Conservation (phyloP, 2,329 filamentous ascomycete species). For the Alternaria hordeiaustralica region DNA sequence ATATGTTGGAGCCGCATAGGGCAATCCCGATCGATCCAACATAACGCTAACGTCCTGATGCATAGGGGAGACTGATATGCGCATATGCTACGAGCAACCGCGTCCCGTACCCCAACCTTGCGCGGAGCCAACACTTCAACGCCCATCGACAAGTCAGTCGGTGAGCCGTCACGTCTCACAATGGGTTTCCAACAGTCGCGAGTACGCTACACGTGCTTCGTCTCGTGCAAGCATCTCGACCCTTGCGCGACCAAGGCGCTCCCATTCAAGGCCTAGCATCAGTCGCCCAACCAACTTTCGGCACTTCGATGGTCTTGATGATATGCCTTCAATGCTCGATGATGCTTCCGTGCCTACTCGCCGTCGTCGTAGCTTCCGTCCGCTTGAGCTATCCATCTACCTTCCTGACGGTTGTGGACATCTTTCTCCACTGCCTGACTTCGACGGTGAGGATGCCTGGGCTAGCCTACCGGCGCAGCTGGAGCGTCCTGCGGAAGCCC, state of each 20-base stretch:
- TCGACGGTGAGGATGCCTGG: slow-evolving; percentile 39
- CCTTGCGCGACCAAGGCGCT: slow-evolving; percentile 38
- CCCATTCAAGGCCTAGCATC: slow-evolving; percentile 46
- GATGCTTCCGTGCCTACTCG: slow-evolving; percentile 40
- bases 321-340: slow-evolving; percentile 42
- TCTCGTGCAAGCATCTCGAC: slow-evolving; percentile 43
- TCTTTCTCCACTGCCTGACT: slow-evolving; percentile 50
- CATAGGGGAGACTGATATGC: slow-evolving; percentile 33
- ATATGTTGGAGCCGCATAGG: slow-evolving; percentile 16
- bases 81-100: slow-evolving; percentile 46
- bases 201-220: slow-evolving; percentile 45
- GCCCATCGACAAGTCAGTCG: slow-evolving; percentile 45
- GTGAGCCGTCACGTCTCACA: slow-evolving; percentile 45
- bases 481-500: slow-evolving; percentile 41
- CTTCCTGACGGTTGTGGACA: slow-evolving; percentile 37
- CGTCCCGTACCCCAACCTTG: slow-evolving; percentile 33
- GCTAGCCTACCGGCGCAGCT: slow-evolving; percentile 29
- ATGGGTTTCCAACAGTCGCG: slow-evolving; percentile 44
- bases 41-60: slow-evolving; percentile 21
- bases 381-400: slow-evolving; percentile 51
- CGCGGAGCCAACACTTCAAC: slow-evolving; percentile 36
- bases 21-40: slow-evolving; percentile 6
- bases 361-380: slow-evolving; percentile 45
- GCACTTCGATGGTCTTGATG: slow-evolving; percentile 40
- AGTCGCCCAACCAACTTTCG: slow-evolving; percentile 47